phyloP scores from a whole-genome alignment of 345 rosid species.

The Dovyalis caffra region DNA sequence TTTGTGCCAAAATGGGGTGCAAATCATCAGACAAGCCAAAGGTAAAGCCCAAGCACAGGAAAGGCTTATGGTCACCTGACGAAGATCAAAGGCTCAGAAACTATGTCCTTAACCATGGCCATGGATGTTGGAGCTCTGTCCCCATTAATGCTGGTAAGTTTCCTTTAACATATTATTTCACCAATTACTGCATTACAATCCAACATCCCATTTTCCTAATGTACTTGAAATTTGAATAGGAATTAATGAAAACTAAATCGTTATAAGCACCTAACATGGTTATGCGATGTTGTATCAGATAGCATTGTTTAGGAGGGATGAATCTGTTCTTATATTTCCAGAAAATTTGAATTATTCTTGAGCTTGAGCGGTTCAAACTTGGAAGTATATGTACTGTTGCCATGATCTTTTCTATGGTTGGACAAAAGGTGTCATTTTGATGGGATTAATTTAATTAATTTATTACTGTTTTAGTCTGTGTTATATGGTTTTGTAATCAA shows the following conservation, averaged over 20 bases:
- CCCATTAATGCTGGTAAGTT: constrained; percentile 74
- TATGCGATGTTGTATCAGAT: not conserved
- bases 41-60: constrained; percentile 50
- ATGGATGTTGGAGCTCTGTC: constrained; percentile 83
- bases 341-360: not conserved
- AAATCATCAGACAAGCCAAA: constrained; percentile 52
- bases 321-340: not conserved
- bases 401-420: not conserved
- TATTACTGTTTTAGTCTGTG: not conserved
- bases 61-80: constrained; percentile 98
- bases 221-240: not conserved
- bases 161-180: not conserved
- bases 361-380: not conserved
- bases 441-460: not conserved
- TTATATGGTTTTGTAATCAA: not conserved
- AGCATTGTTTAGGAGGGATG: not conserved
- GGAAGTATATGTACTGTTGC: not conserved
- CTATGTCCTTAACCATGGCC: constrained; percentile 66
- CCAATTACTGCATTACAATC: not conserved
- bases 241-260: not conserved
- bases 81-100: constrained; percentile 78
- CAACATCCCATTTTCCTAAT: not conserved
- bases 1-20: constrained; percentile 33
- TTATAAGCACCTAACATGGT: not conserved
- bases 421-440: not conserved